Percentiles rank a stretch among this genome's conserved stretches.
Conservation (phyloP, 176 grass and related monocot genomes). For the Typha latifolia region DNA sequence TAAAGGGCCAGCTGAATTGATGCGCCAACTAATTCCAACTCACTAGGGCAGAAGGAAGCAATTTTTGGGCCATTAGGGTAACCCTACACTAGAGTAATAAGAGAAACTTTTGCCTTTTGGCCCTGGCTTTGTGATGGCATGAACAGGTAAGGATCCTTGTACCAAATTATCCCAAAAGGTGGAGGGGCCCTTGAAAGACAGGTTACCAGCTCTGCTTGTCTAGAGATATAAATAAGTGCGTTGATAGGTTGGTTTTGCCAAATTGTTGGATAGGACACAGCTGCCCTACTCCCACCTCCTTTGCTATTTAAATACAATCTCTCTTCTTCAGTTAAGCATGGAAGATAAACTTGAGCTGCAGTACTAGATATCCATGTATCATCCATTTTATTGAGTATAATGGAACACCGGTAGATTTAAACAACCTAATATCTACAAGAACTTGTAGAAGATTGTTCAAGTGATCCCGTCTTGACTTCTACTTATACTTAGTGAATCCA, state of each 20-base stretch:
- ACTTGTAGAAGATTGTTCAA: too few species aligned
- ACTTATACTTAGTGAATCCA: not conserved
- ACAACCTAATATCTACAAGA: too few species aligned
- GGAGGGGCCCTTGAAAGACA: constrained; percentile 39
- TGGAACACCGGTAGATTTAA: too few species aligned
- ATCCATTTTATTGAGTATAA: too few species aligned
- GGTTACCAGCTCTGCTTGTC: constrained; percentile 57
- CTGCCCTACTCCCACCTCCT: constrained; percentile 22
- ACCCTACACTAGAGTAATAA: constrained; percentile 33
- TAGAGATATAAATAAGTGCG: constrained; percentile 57
- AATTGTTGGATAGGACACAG: constrained; percentile 31
- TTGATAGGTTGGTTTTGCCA: constrained; percentile 37
- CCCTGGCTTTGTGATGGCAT: constrained; percentile 38
- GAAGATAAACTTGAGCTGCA: not conserved
- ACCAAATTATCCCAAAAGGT: constrained; percentile 50
- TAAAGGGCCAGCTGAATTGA: constrained; percentile 80
- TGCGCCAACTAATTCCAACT: constrained; percentile 87
- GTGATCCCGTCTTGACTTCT: too few species aligned
- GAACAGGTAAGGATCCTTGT: constrained; percentile 31
- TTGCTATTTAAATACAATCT: constrained; percentile 9
- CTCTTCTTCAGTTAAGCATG: not conserved
- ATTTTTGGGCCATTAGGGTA: constrained; percentile 71
- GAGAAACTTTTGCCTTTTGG: constrained; percentile 11
- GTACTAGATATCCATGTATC: not conserved
- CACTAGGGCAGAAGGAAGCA: constrained; percentile 43